Base-by-base conservation (phyloP, 2,329 filamentous ascomycete species). In the Scorias spongiosa region DNA sequence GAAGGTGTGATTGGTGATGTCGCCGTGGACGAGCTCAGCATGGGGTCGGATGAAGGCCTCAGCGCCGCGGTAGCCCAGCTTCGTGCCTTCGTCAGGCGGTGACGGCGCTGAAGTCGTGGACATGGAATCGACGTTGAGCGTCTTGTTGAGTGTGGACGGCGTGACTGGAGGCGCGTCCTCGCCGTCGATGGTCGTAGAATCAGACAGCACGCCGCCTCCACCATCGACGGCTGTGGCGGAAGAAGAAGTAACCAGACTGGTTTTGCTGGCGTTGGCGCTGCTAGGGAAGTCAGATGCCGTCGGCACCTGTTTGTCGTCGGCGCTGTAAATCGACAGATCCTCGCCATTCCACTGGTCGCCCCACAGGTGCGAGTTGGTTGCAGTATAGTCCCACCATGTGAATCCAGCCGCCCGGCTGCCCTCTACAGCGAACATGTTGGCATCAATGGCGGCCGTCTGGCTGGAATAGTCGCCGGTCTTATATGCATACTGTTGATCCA, bases 321-420 rank as follows among this genome's bases (percentile, higher is more conserved):
- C 54, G 0, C 86, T 95, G 58, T 79, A 82, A 44, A 98, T 91
- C 5, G 88, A 95, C 29, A 98, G 66, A 60, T 98, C 91, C 62
- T 98, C 91, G 40, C 91, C 91, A 53, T 98, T 98, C 91, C 91
- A 98, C 51, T 86, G 78, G 56, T 98, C 91, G 44, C 91, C 91
- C 65, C 84, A 81, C 57, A 81, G 71, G 58, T 98, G 91, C 48
- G 81, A 81, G 59, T 96, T 98, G 72, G 84, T 51, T 1, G 76
- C 74, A 48, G 77, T 78, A 62, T 98, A 98, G 1, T 86, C 69
- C 91, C 91, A 98, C 39, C 95, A 63, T 0, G 87, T 84, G 57
- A 89, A 91, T 0, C 89, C 91, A 50, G 88, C 88, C 45, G 86
- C 77, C 11, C 75, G 70, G 30, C 85, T 82, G 0, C 84, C 85